Base-by-base conservation (phyloP, 345 rosid species). In the Lepidium aucheri region DNA sequence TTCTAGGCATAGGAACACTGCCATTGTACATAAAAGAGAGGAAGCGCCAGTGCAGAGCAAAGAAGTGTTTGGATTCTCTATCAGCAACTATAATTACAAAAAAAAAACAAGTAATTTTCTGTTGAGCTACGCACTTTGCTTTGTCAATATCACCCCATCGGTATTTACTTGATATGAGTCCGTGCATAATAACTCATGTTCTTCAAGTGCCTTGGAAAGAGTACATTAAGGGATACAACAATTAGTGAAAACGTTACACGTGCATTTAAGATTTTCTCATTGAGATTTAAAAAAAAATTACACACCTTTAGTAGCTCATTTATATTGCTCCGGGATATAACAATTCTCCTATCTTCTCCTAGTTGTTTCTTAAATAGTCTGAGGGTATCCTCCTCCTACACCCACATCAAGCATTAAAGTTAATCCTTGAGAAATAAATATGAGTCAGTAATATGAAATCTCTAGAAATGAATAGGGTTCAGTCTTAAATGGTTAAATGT, bases 311-410 rank as follows among this genome's bases (percentile, higher is more conserved):
- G 83, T 51, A 93, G 77, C 77, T 93, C 97, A 69, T 78, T 85
- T 60, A 87, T 51, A 82, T 90, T 93, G 82, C 94, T 87, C 71
- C 98, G 77, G 8, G 83, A 81, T 80, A 87, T 86, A 69, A 89
- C 85, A 44, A 90, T 86, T 78, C 75, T 87, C 78, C 90, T 82
- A 75, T 93, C 98, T 51, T 87, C 97, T 69, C 83, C 97, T 60
- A 93, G 76, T 68, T 90, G 98, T 77, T 93, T 86, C 73, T 86
- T 82, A 72, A 93, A 93, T 60, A 78, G 77, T 54, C 61, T 73
- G 57, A 83, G 93, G 47, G 74, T 59, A 69, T 86, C 87, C 63
- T 90, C 97, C 71, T 93, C 97, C 98, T 93, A 74, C 63, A 77
- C 67, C 42, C 40, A 6, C 11, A 55, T 45, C 9, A 46, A 63